Base-by-base conservation (phyloP, 495 filamentous ascomycete species). In the Staphylotrichum longicolle region DNA sequence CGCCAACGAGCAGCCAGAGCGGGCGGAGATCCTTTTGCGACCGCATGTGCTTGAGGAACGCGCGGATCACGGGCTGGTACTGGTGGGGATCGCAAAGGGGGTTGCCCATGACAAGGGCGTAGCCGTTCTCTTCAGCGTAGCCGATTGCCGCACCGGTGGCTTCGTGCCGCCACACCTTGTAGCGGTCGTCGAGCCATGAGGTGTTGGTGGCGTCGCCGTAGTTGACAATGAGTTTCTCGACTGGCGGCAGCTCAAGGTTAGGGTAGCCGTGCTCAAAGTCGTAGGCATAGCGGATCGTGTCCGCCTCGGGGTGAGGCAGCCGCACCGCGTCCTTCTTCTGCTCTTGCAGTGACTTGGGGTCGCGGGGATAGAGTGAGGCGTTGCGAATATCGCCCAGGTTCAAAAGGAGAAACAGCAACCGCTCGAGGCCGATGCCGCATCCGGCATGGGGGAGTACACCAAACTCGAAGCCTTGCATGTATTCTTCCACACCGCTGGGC, bases 181-280 rank as follows among this genome's bases (percentile, higher is more conserved):
- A 93, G 12, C 89, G 85, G 6, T 89, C 86, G 70, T 96, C 91
- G 20, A 89, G 83, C 88, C 89, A 96, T 1, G 90, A 90, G 0
- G 90, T 96, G 63, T 93, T 91, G 12, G 90, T 89, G 14, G 91
- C 89, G 70, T 94, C 91, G 52, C 91, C 91, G 63, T 96, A 96
- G 73, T 94, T 96, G 62, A 88, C 89, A 68, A 94, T 86, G 50
- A 94, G 83, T 62, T 93, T 86, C 67, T 90, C 89, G 30, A 96
- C 70, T 5, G 88, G 80, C 51, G 90, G 91, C 34, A 89, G 77
- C 54, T 86, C 80, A 3, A 80, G 77, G 45, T 49, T 64, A 11
- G 55, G 56, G 75, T 78, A 41, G 62, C 68, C 57, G 68, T 80
- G 63, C 52, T 72, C 69, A 11, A 64, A 76, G 48, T 75, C 66